Evolutionary conservation across 2,329 filamentous ascomycete species (phyloP).

Genomic region (Cladosporium colombiae): DNA sequence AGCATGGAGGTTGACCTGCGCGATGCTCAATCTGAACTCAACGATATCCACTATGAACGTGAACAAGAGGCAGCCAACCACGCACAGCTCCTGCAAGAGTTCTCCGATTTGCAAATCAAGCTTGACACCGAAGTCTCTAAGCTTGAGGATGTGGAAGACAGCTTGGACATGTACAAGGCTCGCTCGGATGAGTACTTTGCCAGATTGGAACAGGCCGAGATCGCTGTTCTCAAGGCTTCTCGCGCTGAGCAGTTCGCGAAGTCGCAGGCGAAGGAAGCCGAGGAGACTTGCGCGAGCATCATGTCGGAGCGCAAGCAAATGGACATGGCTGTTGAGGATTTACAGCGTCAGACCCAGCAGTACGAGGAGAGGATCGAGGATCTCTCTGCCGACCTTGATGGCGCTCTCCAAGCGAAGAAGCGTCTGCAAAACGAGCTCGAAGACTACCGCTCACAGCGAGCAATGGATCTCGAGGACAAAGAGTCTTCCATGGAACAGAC

Average conservation of each 20-base stretch:
- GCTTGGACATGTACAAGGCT: constrained; percentile 84
- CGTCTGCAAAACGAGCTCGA: constrained; percentile 95
- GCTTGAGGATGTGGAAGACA: constrained; percentile 78
- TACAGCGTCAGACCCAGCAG: constrained; percentile 85
- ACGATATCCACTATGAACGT: constrained; percentile 73
- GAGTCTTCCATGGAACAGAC: constrained; percentile 96
- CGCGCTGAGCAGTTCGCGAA: constrained; percentile 94
- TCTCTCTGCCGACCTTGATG: constrained; percentile 83
- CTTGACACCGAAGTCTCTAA: constrained; percentile 87
- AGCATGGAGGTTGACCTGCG: constrained; percentile 82
- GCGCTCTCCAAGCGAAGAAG: constrained; percentile 84
- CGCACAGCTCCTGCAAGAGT: constrained; percentile 85
- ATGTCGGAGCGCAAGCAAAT: constrained; percentile 92
- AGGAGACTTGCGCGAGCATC: constrained; percentile 85
- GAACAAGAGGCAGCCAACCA: constrained; percentile 89
- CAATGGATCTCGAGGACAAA: constrained; percentile 96
- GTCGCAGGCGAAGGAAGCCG: constrained; percentile 82
- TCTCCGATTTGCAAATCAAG: constrained; percentile 88
- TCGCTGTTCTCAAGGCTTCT: constrained; percentile 87
- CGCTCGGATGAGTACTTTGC: constrained; percentile 95
- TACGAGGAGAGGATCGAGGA: constrained; percentile 92
- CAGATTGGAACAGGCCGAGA: constrained; percentile 95
- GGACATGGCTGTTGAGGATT: constrained; percentile 81
- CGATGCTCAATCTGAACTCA: constrained; percentile 78
- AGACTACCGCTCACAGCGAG: constrained; percentile 91